Percentiles rank a stretch among this genome's conserved stretches.
Conservation (phyloP, 805 yeast genomes). For the Wickerhamomyces chambardii region DNA sequence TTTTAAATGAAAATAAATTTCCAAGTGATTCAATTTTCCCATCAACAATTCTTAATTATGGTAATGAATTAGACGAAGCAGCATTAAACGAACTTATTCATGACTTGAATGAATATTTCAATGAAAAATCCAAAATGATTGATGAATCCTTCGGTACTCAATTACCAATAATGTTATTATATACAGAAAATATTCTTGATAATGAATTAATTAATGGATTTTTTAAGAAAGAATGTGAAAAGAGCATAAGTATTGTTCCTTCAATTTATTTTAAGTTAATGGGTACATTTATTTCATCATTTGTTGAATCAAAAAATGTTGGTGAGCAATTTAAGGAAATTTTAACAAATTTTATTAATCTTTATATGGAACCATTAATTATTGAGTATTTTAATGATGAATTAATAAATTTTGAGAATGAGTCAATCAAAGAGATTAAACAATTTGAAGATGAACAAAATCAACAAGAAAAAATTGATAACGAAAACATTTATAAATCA, state of each 20-base stretch:
- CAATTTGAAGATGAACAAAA: constrained; percentile 16
- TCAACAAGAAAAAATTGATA: constrained; percentile 26
- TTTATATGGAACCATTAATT: constrained; percentile 26
- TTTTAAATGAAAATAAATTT: constrained; percentile 26
- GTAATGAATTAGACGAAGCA: constrained; percentile 12
- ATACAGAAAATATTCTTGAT: constrained; percentile 28
- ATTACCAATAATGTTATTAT: constrained; percentile 28
- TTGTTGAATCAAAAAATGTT: constrained; percentile 27
- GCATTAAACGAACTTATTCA: constrained; percentile 14
- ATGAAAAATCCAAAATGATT: constrained; percentile 24
- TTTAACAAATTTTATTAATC: constrained; percentile 23
- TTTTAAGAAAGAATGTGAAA: constrained; percentile 14
- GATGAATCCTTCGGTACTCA: constrained; percentile 29
- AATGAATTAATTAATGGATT: constrained; percentile 21
- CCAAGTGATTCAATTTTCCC: constrained; percentile 21
- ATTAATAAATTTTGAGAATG: constrained; percentile 18
- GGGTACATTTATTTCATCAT: constrained; percentile 22
- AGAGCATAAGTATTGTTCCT: constrained; percentile 21
- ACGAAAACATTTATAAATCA: constrained; percentile 33
- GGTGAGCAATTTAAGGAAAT: constrained; percentile 22
- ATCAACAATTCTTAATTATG: constrained; percentile 14
- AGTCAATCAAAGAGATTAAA: constrained; percentile 16
- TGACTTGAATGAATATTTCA: constrained; percentile 21
- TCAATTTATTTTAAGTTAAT: constrained; percentile 19
- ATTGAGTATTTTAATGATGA: constrained; percentile 23